Percentiles rank a stretch among this genome's conserved stretches.
Conservation (phyloP, 2,329 filamentous ascomycete genomes). For the Chalaropsis thielavioides region DNA sequence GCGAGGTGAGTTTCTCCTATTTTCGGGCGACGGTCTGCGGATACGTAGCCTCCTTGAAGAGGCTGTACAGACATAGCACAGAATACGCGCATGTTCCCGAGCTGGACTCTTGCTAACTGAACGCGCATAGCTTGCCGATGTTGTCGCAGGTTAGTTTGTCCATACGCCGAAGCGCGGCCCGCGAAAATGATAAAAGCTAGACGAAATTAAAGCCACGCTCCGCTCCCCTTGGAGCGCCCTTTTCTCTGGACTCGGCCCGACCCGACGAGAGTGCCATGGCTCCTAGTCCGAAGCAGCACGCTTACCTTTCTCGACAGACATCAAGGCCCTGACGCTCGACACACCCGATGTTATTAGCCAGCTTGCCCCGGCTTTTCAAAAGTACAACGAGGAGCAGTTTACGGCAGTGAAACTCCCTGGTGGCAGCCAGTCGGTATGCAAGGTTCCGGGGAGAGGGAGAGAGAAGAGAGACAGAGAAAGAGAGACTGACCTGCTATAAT, state of each 20-base stretch:
- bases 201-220: no score
- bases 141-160: conserved; percentile 17
- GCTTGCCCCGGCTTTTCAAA: conserved; percentile 71
- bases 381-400: conserved; percentile 95
- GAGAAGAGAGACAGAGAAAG: background rate
- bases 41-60: conserved; percentile 7
- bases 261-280: no score
- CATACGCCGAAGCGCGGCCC: background rate
- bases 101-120: conserved; percentile 8
- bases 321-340: conserved; percentile 68
- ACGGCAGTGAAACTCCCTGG: conserved; percentile 78
- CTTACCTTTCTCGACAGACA: conserved; percentile 42
- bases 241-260: no score
- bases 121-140: conserved; percentile 16
- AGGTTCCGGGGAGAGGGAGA: background rate
- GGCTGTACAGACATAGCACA: background rate
- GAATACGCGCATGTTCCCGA: background rate
- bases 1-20: conserved; percentile 13
- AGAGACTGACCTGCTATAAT: conserved; percentile 17
- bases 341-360: conserved; percentile 53
- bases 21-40: background rate
- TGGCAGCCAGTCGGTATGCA: conserved; percentile 45
- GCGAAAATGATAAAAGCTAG: no score
- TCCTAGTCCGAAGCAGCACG: background rate
- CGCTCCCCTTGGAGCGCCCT: no score